Percentiles rank a stretch among this genome's conserved stretches.
Conservation (phyloP, 202 grass and related monocot genomes). For the Cymbopogon flexuosus region DNA sequence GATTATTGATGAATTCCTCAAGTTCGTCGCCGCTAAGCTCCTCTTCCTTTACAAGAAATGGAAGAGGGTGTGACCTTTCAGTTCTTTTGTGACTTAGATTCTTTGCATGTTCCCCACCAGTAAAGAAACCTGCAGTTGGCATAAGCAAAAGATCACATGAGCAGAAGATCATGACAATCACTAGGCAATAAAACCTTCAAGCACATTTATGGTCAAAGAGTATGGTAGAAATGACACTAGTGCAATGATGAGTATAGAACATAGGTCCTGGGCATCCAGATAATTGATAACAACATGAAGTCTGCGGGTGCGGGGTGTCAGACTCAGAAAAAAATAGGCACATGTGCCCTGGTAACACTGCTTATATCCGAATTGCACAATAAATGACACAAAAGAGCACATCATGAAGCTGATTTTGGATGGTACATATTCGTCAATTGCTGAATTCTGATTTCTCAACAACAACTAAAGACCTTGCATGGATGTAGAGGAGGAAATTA, state of each 20-base stretch:
- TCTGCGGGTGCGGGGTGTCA: not conserved
- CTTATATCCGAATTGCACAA: not conserved
- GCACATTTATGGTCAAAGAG: not conserved
- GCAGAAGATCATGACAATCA: conserved; percentile 3
- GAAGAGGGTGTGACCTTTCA: conserved; percentile 66
- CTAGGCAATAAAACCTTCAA: not conserved
- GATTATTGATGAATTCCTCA: conserved; percentile 64
- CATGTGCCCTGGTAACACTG: not conserved
- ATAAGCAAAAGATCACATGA: conserved; percentile 16
- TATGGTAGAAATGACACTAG: not conserved
- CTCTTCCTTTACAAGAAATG: conserved; percentile 90
- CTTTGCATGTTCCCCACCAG: conserved; percentile 33
- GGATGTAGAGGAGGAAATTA: not conserved
- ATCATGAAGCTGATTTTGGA: not conserved
- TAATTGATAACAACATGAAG: not conserved
- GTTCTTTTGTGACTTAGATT: conserved; percentile 36
- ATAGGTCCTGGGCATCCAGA: not conserved
- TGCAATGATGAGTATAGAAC: not conserved
- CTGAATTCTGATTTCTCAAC: not conserved
- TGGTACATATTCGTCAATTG: not conserved
- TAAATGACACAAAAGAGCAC: not conserved
- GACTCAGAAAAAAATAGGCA: not conserved
- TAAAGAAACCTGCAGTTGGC: conserved; percentile 32
- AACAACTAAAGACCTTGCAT: not conserved
- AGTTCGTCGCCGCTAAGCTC: conserved; percentile 88